Base-by-base conservation (phyloP, 805 yeast species). In the Sugiyamaella mastotermitis region DNA sequence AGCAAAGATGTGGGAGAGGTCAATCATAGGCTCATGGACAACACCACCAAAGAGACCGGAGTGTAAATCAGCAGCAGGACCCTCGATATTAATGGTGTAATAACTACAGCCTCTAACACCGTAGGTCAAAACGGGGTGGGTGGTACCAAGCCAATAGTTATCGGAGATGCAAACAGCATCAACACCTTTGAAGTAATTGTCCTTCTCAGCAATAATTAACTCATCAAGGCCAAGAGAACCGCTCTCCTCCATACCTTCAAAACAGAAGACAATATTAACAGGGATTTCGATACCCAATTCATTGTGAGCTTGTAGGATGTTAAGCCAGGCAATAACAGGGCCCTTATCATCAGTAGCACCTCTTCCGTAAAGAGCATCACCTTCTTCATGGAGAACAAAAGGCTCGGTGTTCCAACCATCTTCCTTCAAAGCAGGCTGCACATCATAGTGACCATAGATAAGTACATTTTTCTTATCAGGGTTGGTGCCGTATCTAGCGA, bases 241-340 rank as follows among this genome's bases (percentile, higher is more conserved):
- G 47, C 88, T 79, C 66, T 92, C 99, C 66, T 92, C 99, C 99
- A 92, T 92, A 45, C 98, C 97, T 66, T 92, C 99, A 55, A 92
- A 92, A 64, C 96, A 86, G 59, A 83, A 81, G 35, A 87, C 74
- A 52, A 92, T 65, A 66, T 92, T 92, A 46, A 92, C 97, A 14
- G 99, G 99, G 42, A 92, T 71, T 47, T 88, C 96, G 55, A 84
- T 56, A 15, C 85, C 87, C 41, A 85, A 73, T 50, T 78, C 83
- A 41, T 72, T 78, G 65, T 92, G 97, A 11, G 98, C 97, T 65
- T 88, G 83, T 30, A 92, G 71, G 28, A 80, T 81, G 60, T 92
- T 90, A 59, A 92, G 73, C 99, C 99, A 92, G 38, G 95, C 97
- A 52, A 88, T 70, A 31, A 92, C 94, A 25, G 99, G 99, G 22